Evolutionary conservation across 495 filamentous ascomycete species (phyloP).

Genomic region (Podospora pseudopauciseta): DNA sequence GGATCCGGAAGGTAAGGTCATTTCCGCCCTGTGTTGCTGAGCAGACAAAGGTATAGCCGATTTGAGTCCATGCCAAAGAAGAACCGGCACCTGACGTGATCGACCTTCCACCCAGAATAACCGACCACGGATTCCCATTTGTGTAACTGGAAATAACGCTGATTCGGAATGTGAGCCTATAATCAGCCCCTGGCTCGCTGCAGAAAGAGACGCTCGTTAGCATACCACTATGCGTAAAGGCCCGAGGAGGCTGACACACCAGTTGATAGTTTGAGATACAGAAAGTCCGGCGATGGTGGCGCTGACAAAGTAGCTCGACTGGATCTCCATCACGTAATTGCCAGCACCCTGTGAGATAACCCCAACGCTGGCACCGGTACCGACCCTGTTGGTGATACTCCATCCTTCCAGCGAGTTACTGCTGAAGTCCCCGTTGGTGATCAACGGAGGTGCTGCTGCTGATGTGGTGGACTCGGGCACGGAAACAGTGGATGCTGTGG

Average conservation of each 20-base stretch:
- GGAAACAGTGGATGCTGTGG: neutral
- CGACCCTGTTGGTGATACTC: neutral
- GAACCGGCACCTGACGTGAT: neutral
- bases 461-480: neutral
- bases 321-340: neutral
- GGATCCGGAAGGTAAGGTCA: neutral
- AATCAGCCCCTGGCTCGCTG: neutral
- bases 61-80: neutral
- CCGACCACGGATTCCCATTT: neutral
- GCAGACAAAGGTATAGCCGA: neutral
- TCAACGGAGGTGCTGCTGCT: neutral
- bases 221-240: neutral
- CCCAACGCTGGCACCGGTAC: neutral
- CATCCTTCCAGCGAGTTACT: neutral
- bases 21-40: neutral
- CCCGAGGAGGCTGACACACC: neutral
- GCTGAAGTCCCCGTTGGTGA: slow-evolving; percentile 1
- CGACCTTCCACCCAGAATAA: neutral
- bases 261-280: neutral
- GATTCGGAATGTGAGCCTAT: neutral
- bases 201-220: neutral
- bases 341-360: no score
- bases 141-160: neutral
- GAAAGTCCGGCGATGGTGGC: neutral
- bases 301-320: neutral